Base-by-base conservation (phyloP, 1,139 yeast genomes). In the Suhomyces panamericanus region DNA sequence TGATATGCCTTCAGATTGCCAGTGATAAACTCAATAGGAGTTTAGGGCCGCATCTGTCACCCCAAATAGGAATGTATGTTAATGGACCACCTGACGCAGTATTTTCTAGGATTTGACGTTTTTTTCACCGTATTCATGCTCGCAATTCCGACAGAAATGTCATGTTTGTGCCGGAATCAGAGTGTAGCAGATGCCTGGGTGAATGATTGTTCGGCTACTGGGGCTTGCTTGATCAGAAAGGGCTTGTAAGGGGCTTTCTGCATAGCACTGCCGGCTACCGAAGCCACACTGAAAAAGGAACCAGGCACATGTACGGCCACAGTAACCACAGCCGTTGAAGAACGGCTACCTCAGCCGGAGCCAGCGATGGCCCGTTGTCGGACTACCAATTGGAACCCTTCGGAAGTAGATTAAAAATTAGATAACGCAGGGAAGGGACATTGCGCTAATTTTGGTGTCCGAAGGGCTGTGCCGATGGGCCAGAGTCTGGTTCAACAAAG, bases 81-180 rank as follows among this genome's bases (percentile, higher is more conserved):
- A 6, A 20, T 20, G 24, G 24, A 20, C 24, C 24, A 20, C 24
- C 9, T 20, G 24, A 24, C 22, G 36, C 26, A 32, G 29, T 34
- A 34, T 34, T 34, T 34, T 34, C 22, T 34, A 34, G 13, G 5
- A 5, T 34, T 34, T 34, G 36, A 34, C 36, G 26, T 34, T 22
- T 34, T 22, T 34, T 34, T 32, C 8, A 22, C 29, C 29, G n/a
- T 10, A 26, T 5, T 9, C n/a, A 26, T 26, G n/a, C 29, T 11
- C 3, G 29, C 29, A 12, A 26, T 26, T 26, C 29, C 29, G 29
- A 4, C 12, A 10, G n/a, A 26, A 11, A 8, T 11, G 29, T 12
- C 29, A 12, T 12, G n/a, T 12, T 20, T 20, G 24, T 20, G 24
- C 24, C 24, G 24, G 9, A 20, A 20, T 20, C 24, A 20, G 9